These are phyloP conservation scores for Viridothelium virens DNA, from an alignment of 495 filamentous ascomycete species.

Conservation along the genomic window DNA sequence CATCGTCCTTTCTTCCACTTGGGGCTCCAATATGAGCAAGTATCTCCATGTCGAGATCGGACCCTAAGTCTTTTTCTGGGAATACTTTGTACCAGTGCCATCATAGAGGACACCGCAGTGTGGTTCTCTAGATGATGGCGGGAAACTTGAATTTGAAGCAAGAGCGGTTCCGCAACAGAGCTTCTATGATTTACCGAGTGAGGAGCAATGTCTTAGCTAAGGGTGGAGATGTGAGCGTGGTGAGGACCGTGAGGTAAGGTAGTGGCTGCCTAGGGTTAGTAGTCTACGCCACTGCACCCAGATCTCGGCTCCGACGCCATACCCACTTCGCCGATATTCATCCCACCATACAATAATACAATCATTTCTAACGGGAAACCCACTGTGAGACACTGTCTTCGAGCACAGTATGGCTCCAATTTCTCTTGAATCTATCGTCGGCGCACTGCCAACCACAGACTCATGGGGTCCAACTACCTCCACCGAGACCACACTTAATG, in stretches of 20 bases:
- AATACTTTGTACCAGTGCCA: not conserved
- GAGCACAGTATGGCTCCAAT: constrained; percentile 44
- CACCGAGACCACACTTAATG: constrained; percentile 76
- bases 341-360: constrained; percentile 1
- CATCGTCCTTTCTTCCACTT: constrained; percentile 29
- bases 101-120: not conserved
- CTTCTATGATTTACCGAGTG: not conserved
- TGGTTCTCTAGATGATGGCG: not conserved
- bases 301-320: not conserved
- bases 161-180: not conserved
- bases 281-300: not conserved
- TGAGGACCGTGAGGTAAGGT: not conserved
- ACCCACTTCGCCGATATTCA: constrained; percentile 6
- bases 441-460: constrained; percentile 56
- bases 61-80: not conserved
- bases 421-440: constrained; percentile 53
- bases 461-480: constrained; percentile 79
- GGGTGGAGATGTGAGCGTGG: not conserved
- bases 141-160: not conserved
- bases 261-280: not conserved
- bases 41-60: constrained; percentile 23
- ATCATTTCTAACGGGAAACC: too few relatives aligned
- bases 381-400: too few relatives aligned
- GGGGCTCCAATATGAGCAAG: constrained; percentile 35
- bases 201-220: not conserved